Evolutionary conservation across 176 grass and related monocot genomes (phyloP).

Genomic region (Rhynchospora pubera): DNA sequence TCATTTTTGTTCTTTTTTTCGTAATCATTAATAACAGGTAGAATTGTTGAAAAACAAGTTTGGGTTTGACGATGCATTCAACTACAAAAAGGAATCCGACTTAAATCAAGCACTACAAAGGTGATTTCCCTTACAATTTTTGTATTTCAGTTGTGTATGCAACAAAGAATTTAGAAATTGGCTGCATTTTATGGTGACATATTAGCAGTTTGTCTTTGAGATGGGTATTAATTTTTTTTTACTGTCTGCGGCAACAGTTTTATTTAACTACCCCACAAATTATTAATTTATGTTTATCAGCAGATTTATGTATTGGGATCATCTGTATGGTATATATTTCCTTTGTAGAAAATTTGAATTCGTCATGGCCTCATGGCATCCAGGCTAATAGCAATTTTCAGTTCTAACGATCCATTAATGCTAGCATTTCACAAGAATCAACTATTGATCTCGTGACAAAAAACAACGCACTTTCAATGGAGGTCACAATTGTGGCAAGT

Average conservation of each 20-base stretch:
- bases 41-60: constrained; percentile 41
- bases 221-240: not conserved
- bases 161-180: not conserved
- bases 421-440: no score
- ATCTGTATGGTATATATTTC: no score
- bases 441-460: no score
- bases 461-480: no score
- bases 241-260: no score
- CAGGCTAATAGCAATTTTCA: not conserved
- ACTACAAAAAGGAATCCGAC: constrained; percentile 62
- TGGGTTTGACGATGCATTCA: constrained; percentile 77
- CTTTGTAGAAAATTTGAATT: not conserved
- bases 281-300: not conserved
- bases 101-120: constrained; percentile 28
- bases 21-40: no score
- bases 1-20: no score
- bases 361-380: not conserved
- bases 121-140: not conserved
- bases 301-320: not conserved
- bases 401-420: not conserved
- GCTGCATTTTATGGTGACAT: not conserved
- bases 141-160: not conserved
- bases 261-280: not conserved
- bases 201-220: not conserved
- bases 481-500: no score